Base-by-base conservation (phyloP, 1,139 yeast species). In the Arxiozyma slooffiae region DNA sequence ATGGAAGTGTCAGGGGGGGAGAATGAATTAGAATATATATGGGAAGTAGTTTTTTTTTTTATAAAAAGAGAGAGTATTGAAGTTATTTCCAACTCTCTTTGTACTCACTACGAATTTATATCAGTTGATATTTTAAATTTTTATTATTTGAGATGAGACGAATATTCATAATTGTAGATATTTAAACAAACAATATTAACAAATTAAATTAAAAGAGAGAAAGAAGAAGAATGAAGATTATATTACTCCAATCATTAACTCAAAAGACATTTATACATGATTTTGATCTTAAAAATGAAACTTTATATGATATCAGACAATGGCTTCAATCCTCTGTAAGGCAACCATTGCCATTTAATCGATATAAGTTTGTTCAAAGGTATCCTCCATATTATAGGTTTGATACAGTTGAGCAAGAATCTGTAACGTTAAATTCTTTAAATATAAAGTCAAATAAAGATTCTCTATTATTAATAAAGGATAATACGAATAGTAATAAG, bases 301-400 rank as follows among this genome's bases (percentile, higher is more conserved):
- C 36, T 3, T 30, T 30, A 14, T n/a, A 30, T 4, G 36, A 30
- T 30, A 11, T 30, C n/a, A 30, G 36, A 14, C 36, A 30, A 11
- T 30, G 36, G 36, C 14, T 30, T 14, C 36, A 30, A 30, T 30
- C 36, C 11, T 30, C 36, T n/a, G 14, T 30, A 30, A 30, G 14
- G 14, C 36, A 30, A 21, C 16, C 64, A 1, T 17, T 41, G 7
- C 44, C 44, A 1, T 24, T 41, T n/a, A 24, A 22, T 24, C 36
- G n/a, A 41, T 41, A n/a, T 41, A 41, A 41, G 18, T 41, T 41
- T n/a, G 30, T 24, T 16, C 44, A 42, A 42, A 18, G 45, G n/a
- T 42, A 30, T 30, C 38, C 45, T 8, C 38, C 45, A 41, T 41
- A 24, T n/a, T 36, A 17, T 24, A 41, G 9, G 4, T 41, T 23